Evolutionary conservation across 2,329 filamentous ascomycete species (phyloP).

Genomic region (Coleophoma eucalyptorum): DNA sequence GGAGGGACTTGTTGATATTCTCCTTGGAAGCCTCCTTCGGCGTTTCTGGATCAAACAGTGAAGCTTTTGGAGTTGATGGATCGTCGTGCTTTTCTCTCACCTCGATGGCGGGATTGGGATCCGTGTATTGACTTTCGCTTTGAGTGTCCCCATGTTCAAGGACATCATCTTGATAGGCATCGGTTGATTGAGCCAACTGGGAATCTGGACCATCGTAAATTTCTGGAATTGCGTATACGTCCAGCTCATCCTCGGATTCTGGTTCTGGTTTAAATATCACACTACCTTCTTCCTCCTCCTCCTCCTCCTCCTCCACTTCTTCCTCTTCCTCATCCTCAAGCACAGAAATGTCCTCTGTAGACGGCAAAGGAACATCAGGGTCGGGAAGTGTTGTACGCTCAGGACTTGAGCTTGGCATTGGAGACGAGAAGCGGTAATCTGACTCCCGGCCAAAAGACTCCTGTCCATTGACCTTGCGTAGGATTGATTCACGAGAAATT

Average conservation of each 20-base stretch:
- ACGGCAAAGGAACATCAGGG: slow-evolving; percentile 86
- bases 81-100: slow-evolving; percentile 41
- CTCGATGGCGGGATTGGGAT: slow-evolving; percentile 27
- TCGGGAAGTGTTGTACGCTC: slow-evolving; percentile 63
- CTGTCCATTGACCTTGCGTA: slow-evolving; percentile 75
- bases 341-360: slow-evolving; percentile 66
- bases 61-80: slow-evolving; percentile 39
- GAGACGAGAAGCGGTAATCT: slow-evolving; percentile 61
- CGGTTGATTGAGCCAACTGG: slow-evolving; percentile 24
- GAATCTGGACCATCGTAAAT: slow-evolving; percentile 54
- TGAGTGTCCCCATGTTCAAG: slow-evolving; percentile 17
- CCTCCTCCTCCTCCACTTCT: too few species aligned
- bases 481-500: slow-evolving; percentile 90
- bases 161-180: slow-evolving; percentile 12
- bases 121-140: slow-evolving; percentile 51
- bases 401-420: slow-evolving; percentile 53
- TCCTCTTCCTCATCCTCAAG: slow-evolving; percentile 54
- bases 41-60: not conserved
- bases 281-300: slow-evolving; percentile 45
- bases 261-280: slow-evolving; percentile 65
- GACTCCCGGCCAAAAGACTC: slow-evolving; percentile 51
- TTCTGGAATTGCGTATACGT: slow-evolving; percentile 66
- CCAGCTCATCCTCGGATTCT: slow-evolving; percentile 50
- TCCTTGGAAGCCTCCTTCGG: slow-evolving; percentile 15
- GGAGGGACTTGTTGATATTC: slow-evolving; percentile 27